Evolutionary conservation across 2,329 filamentous ascomycete species (phyloP).

Genomic region (Alternaria angustiovoidea): DNA sequence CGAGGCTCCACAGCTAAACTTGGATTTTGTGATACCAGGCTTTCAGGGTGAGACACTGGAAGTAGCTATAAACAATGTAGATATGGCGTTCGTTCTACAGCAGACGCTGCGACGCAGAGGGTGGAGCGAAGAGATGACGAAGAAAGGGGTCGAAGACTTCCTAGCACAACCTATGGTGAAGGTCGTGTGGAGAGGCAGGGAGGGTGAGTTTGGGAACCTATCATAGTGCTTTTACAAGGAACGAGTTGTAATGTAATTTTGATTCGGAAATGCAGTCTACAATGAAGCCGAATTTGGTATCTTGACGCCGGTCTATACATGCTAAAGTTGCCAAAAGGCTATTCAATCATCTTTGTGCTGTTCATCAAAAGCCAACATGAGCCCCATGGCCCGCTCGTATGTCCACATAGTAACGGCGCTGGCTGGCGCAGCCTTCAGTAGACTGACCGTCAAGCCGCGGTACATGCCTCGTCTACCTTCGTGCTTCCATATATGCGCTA

Average conservation of each 20-base stretch:
- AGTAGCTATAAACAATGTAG: slow-evolving; percentile 2
- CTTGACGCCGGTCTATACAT: not conserved
- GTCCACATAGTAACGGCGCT: slow-evolving; percentile 95
- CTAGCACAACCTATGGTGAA: slow-evolving; percentile 6
- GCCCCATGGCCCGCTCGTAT: slow-evolving; percentile 77
- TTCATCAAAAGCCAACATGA: slow-evolving; percentile 57
- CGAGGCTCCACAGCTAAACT: not conserved
- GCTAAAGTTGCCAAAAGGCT: not conserved
- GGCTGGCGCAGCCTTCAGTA: slow-evolving; percentile 93
- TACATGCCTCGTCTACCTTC: slow-evolving; percentile 87
- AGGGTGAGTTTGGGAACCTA: not conserved
- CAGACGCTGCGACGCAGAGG: slow-evolving; percentile 2
- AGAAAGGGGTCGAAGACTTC: slow-evolving; percentile 1
- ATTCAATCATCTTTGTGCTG: slow-evolving; percentile 13
- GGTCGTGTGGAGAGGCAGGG: not conserved
- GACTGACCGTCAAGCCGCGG: slow-evolving; percentile 83
- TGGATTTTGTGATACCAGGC: slow-evolving; percentile 11
- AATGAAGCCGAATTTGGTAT: not conserved
- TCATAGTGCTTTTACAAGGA: not conserved
- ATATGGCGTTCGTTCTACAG: slow-evolving; percentile 14
- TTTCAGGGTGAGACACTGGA: slow-evolving; percentile 8
- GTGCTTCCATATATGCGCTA: slow-evolving; percentile 70
- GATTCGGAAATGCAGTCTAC: not conserved
- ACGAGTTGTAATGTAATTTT: not conserved
- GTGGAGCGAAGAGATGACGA: slow-evolving; percentile 2